Conservation (phyloP, 2,329 filamentous ascomycete genomes). For the Scedosporium dehoogii region DNA sequence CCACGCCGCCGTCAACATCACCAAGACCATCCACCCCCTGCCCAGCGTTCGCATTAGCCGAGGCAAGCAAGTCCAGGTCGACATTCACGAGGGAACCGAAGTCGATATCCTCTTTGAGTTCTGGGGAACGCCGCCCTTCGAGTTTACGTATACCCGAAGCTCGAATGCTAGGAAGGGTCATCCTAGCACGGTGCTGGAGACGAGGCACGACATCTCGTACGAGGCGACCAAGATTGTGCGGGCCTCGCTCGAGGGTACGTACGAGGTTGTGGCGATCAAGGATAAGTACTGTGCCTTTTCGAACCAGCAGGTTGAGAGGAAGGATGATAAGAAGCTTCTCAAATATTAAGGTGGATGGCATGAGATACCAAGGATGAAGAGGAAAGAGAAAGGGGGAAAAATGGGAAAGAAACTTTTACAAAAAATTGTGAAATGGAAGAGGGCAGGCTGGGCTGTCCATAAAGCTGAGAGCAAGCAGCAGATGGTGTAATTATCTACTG, state of each 20-base stretch:
- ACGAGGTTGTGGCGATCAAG: constrained; percentile 94
- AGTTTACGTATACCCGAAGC: constrained; percentile 92
- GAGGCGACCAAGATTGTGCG: constrained; percentile 73
- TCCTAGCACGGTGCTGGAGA: constrained; percentile 75
- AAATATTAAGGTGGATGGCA: constrained; percentile 3
- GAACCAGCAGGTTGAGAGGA: constrained; percentile 50
- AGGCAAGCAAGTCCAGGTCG: constrained; percentile 68
- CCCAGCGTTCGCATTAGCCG: constrained; percentile 85
- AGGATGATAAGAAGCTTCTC: constrained; percentile 26
- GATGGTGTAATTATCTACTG: not conserved
- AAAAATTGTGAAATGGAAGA: not conserved
- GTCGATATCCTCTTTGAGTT: constrained; percentile 93
- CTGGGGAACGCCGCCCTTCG: constrained; percentile 89
- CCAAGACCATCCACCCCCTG: constrained; percentile 81
- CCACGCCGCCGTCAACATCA: constrained; percentile 66
- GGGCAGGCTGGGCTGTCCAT: not conserved
- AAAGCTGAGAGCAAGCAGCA: not conserved
- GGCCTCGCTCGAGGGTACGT: constrained; percentile 89
- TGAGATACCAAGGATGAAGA: not conserved
- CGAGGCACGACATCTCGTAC: constrained; percentile 75
- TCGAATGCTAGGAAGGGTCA: constrained; percentile 75
- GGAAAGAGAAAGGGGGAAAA: not conserved
- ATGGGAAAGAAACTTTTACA: not conserved
- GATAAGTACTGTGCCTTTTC: constrained; percentile 87
- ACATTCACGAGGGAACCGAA: constrained; percentile 94